These are phyloP conservation scores for Phialophora tarda DNA, from an alignment of 2,329 filamentous ascomycete genomes.

Conservation along the genomic window DNA sequence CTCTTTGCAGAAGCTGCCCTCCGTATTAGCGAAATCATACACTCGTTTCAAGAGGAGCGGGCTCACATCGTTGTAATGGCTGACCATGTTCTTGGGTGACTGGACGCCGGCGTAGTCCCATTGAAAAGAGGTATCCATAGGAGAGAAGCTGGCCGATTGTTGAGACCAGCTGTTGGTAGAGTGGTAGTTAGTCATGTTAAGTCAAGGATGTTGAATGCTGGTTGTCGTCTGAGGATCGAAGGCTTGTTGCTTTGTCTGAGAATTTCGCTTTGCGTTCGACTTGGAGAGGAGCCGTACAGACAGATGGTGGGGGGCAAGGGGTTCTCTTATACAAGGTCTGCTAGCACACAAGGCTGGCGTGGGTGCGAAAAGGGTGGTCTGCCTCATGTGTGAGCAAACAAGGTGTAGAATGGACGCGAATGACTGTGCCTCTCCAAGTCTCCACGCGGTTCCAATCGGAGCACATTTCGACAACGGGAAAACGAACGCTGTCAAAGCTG, in stretches of 20 bases:
- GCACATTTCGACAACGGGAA: neutral
- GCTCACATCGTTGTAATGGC: constrained; percentile 35
- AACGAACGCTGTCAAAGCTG: neutral
- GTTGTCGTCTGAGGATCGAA: neutral
- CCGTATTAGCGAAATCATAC: neutral
- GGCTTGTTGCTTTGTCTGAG: constrained; percentile 4
- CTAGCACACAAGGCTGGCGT: constrained; percentile 23
- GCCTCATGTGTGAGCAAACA: constrained; percentile 9
- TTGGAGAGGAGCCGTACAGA: neutral
- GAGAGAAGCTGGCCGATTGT: constrained; percentile 25
- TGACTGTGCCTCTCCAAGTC: constrained; percentile 7
- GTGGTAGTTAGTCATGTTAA: constrained; percentile 28
- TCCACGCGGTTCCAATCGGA: constrained; percentile 15
- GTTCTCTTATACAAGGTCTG: constrained; percentile 27
- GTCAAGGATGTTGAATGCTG: neutral
- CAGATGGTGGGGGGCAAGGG: constrained; percentile 20
- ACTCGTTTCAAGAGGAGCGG: neutral
- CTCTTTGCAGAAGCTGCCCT: constrained; percentile 32
- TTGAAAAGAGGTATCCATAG: constrained; percentile 31
- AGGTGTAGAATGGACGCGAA: neutral
- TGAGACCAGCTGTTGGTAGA: constrained; percentile 31
- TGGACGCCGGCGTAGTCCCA: constrained; percentile 32
- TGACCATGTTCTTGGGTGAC: constrained; percentile 35
- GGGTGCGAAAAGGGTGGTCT: constrained; percentile 18
- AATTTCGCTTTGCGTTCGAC: constrained; percentile 10